phyloP scores from a whole-genome alignment of 805 yeast genomes.

The Lipomyces chichibuensis region DNA sequence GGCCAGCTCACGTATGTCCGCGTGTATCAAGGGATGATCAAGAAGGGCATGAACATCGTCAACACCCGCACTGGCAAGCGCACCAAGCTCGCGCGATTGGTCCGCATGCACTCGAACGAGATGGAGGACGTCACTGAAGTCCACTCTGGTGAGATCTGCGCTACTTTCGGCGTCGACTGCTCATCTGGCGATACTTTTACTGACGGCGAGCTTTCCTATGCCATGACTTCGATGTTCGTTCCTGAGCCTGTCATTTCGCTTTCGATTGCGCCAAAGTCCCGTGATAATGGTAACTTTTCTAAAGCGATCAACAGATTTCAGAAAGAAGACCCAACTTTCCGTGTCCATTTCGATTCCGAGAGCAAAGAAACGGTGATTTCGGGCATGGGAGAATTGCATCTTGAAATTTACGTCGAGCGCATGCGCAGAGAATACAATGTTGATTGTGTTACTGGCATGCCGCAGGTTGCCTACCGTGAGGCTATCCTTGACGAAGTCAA shows the following conservation, averaged over 20 bases:
- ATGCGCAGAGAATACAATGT: slow-evolving; percentile 97
- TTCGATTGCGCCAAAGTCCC: slow-evolving; percentile 83
- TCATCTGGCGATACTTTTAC: slow-evolving; percentile 98
- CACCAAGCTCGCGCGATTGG: slow-evolving; percentile 89
- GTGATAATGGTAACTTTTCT: slow-evolving; percentile 86
- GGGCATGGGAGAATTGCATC: slow-evolving; percentile 98
- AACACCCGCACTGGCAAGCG: slow-evolving; percentile 92
- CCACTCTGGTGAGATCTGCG: slow-evolving; percentile 98
- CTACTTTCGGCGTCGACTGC: slow-evolving; percentile 98
- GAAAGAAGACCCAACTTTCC: slow-evolving; percentile 98
- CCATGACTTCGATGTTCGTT: slow-evolving; percentile 98
- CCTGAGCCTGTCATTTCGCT: slow-evolving; percentile 98
- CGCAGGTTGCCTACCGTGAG: slow-evolving; percentile 98
- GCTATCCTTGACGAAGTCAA: slow-evolving; percentile 71
- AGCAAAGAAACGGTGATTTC: slow-evolving; percentile 92
- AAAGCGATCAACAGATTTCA: slow-evolving; percentile 97
- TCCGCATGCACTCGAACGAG: slow-evolving; percentile 97
- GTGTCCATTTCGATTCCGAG: slow-evolving; percentile 86
- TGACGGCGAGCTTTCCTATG: slow-evolving; percentile 73
- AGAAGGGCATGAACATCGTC: slow-evolving; percentile 84
- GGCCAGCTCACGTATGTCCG: slow-evolving; percentile 97
- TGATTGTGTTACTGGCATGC: slow-evolving; percentile 93
- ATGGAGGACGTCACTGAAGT: slow-evolving; percentile 97
- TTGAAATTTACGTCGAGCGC: slow-evolving; percentile 97
- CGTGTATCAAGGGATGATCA: slow-evolving; percentile 93